A percentile compares a stretch with the other conserved stretches of the same genome.
Conservation (phyloP, 2,329 filamentous ascomycete species). For the Talaromyces sp. region DNA sequence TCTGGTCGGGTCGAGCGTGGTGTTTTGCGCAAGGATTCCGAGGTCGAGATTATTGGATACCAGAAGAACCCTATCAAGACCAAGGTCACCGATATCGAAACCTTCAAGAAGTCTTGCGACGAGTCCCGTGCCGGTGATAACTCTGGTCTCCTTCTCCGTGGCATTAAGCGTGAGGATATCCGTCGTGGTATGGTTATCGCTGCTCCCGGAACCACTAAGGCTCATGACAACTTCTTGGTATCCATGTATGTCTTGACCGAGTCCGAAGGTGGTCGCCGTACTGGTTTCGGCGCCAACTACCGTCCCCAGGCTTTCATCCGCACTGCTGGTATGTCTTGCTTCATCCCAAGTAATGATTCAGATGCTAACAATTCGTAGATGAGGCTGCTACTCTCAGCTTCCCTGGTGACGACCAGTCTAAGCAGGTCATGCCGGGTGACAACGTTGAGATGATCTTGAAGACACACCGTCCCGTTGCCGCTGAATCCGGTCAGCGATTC, state of each 20-base stretch:
- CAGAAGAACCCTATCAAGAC: constrained; percentile 81
- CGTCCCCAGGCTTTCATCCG: constrained; percentile 93
- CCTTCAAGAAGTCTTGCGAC: constrained; percentile 99
- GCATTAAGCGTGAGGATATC: constrained; percentile 93
- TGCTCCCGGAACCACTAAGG: constrained; percentile 76
- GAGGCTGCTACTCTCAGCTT: constrained; percentile 74
- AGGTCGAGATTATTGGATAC: constrained; percentile 93
- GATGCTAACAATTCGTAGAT: constrained; percentile 37
- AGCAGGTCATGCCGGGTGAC: constrained; percentile 96
- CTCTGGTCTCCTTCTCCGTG: constrained; percentile 93
- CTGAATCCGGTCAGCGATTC: constrained; percentile 92
- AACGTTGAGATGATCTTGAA: constrained; percentile 96
- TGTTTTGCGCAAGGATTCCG: constrained; percentile 84
- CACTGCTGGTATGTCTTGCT: constrained; percentile 68
- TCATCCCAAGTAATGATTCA: not conserved
- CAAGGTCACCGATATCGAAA: constrained; percentile 99
- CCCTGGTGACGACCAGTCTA: constrained; percentile 74
- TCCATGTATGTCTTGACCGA: constrained; percentile 97
- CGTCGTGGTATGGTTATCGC: constrained; percentile 90
- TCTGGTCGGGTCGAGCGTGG: constrained; percentile 98
- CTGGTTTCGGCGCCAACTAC: constrained; percentile 94
- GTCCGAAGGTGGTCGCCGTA: constrained; percentile 97
- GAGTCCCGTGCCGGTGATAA: constrained; percentile 96
- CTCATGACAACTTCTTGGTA: constrained; percentile 85
- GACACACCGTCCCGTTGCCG: constrained; percentile 77